Conservation (phyloP, 495 filamentous ascomycete species). For the Choiromyces venosus region DNA sequence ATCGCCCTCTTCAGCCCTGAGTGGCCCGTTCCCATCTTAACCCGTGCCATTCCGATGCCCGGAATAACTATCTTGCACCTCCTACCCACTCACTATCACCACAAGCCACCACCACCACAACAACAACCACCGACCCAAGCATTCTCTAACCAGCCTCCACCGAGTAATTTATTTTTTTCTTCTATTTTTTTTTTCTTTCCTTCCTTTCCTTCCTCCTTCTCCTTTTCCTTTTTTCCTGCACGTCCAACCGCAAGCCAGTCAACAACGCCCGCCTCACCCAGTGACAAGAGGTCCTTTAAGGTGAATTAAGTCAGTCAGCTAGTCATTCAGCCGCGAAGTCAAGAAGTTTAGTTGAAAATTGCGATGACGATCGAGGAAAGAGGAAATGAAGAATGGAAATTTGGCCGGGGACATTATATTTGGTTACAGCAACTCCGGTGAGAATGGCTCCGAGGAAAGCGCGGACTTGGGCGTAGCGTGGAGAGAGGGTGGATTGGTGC, state of each 20-base stretch:
- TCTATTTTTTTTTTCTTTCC: no score
- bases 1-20: not conserved
- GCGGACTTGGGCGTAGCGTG: not conserved
- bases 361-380: not conserved
- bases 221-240: not conserved
- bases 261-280: not conserved
- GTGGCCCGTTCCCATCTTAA: not conserved
- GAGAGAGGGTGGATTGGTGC: not conserved
- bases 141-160: not conserved
- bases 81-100: not conserved
- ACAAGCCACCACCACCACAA: not conserved
- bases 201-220: not conserved
- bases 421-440: not conserved
- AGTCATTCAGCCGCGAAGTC: not conserved
- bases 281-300: not conserved
- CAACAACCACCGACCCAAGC: not conserved
- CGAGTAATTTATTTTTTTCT: no score
- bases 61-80: constrained; percentile 1
- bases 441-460: not conserved
- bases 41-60: not conserved
- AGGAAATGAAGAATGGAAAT: no score
- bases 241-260: not conserved
- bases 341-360: no score
- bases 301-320: no score
- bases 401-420: not conserved